Percentiles rank a stretch among this genome's conserved stretches.
phyloP scores from a whole-genome alignment of 2,329 filamentous ascomycete species.

The Curvularia sp. region DNA sequence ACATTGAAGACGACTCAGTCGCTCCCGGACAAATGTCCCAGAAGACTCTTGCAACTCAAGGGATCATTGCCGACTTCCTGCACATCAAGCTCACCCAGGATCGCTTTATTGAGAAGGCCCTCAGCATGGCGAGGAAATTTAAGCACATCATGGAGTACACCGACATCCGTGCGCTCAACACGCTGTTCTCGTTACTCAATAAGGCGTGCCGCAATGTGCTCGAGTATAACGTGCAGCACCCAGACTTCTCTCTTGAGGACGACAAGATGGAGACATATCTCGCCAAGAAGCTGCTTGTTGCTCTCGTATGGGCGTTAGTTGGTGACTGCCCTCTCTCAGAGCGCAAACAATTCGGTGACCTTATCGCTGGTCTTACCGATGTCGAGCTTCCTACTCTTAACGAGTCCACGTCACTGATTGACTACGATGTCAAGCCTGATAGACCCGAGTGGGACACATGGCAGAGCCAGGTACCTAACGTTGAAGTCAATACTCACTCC shows the following conservation, averaged over 20 bases:
- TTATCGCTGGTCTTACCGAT: slow-evolving; percentile 79
- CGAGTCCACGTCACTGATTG: slow-evolving; percentile 84
- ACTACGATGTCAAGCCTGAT: slow-evolving; percentile 90
- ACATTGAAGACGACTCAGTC: slow-evolving; percentile 90
- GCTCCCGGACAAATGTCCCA: slow-evolving; percentile 60
- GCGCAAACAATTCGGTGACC: slow-evolving; percentile 88
- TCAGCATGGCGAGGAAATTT: slow-evolving; percentile 77
- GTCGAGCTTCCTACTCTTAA: slow-evolving; percentile 84
- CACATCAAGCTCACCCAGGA: slow-evolving; percentile 77
- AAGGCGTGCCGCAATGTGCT: slow-evolving; percentile 91
- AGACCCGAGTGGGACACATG: slow-evolving; percentile 89
- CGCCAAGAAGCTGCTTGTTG: slow-evolving; percentile 91
- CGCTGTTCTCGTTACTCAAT: slow-evolving; percentile 93
- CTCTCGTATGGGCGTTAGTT: slow-evolving; percentile 92
- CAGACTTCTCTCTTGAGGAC: slow-evolving; percentile 89
- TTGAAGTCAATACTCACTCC: slow-evolving; percentile 98
- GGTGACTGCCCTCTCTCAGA: slow-evolving; percentile 91
- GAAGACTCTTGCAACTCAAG: slow-evolving; percentile 80
- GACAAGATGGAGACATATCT: slow-evolving; percentile 90
- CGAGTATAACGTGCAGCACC: slow-evolving; percentile 93
- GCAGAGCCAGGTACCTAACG: slow-evolving; percentile 91
- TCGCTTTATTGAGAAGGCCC: slow-evolving; percentile 78
- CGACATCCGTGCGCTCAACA: slow-evolving; percentile 85
- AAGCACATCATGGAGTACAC: slow-evolving; percentile 99
- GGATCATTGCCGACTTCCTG: slow-evolving; percentile 79